Evolutionary conservation across 345 rosid genomes (phyloP).

Genomic region (Turnera subulata): DNA sequence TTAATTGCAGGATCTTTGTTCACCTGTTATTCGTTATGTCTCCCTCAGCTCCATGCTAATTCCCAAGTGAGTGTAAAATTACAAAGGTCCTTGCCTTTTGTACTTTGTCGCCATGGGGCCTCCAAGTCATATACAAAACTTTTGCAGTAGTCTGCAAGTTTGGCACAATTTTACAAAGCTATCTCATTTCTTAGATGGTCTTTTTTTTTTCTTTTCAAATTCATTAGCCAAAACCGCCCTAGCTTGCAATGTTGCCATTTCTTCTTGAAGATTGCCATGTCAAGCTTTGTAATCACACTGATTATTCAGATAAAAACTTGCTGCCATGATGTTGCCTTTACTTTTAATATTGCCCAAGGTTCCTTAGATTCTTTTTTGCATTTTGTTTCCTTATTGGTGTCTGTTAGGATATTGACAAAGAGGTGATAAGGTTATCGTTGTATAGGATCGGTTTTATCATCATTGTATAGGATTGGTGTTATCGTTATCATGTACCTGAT

Average conservation of each 20-base stretch:
- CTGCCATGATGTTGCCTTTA: slow-evolving; percentile 69
- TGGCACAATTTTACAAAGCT: neutral
- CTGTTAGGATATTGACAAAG: too few species aligned
- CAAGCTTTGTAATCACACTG: slow-evolving; percentile 40
- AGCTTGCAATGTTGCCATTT: slow-evolving; percentile 53
- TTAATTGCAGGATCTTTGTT: too few species aligned
- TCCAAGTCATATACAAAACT: too few species aligned
- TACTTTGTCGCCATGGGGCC: too few species aligned
- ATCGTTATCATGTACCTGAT: too few species aligned
- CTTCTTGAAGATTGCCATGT: slow-evolving; percentile 51
- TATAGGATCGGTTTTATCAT: too few species aligned
- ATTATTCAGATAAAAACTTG: slow-evolving; percentile 46
- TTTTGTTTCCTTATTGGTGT: slow-evolving; percentile 1
- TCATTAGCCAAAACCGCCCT: slow-evolving; percentile 38
- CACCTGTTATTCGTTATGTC: too few species aligned
- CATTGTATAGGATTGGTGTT: too few species aligned
- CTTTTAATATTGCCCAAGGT: slow-evolving; percentile 77
- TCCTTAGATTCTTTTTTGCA: slow-evolving; percentile 4
- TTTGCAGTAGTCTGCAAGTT: neutral
- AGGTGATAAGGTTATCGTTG: too few species aligned
- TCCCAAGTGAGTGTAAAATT: slow-evolving; percentile 50
- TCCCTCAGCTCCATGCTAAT: too few species aligned
- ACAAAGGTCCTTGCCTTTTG: neutral
- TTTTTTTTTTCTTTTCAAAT: too few species aligned
- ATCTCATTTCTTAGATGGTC: neutral